Base-by-base conservation (phyloP, 257 asterid genomes). In the Rauvolfia tetraphylla region DNA sequence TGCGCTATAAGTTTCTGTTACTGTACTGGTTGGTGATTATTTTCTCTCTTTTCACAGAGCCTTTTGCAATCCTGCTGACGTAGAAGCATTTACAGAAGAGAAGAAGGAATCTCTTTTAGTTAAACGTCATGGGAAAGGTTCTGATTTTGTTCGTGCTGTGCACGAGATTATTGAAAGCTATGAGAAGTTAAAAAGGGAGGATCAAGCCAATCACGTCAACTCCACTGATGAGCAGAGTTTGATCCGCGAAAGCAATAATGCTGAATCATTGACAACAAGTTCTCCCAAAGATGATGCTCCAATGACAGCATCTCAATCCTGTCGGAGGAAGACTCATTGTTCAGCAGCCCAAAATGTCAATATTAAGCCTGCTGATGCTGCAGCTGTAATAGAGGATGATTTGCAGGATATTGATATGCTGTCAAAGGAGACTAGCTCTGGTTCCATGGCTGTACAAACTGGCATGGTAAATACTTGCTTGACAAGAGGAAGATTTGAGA, bases 61-160 rank as follows among this genome's bases (percentile, higher is more conserved):
- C 79, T 92, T 90, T 82, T 94, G 98, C 87, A 91, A 88, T 86
- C 97, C 95, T 79, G 92, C 83, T 82, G 98, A 94, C 75, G 90
- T 94, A 66, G 97, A 94, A 85, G 93, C 92, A 53, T 94, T 94
- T 84, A 90, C 97, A 0, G 97, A 94, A 85, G 97, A 90, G 83
- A 94, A 87, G 85, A 92, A 90, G 84, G 83, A 68, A 51, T 89
- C 93, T 81, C 89, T 94, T 76, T 81, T 92, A 77, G 93, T 87
- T 36, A 94, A 89, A 84, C 95, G 96, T 53, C 95, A 88, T 84
- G 96, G 95, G 15, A 94, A 94, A 86, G 92, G 96, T 82, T 85
- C 97, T 79, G 97, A 92, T 86, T 94, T 90, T 85, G 87, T 80
- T 76, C 92, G 92, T 68, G 98, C 98, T 29, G 87, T 88, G 61